Conservation (phyloP, 1,284 basidiomycete species). For the Cryptococcus sp. region DNA sequence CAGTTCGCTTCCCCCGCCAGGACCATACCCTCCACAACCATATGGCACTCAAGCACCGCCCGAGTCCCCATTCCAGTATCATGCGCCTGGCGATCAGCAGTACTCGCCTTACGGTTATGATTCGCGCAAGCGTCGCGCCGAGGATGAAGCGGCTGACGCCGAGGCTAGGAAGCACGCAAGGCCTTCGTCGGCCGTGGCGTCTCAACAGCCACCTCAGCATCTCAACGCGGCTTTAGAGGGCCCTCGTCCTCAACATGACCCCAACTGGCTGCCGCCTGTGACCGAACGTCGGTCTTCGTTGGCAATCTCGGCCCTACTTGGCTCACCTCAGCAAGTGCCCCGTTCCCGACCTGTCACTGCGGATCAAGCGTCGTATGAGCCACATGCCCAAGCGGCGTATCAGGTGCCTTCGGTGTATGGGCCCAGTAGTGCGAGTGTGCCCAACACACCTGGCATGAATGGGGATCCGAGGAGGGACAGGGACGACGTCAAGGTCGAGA, state of each 20-base stretch:
- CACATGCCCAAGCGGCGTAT: conserved; percentile 15
- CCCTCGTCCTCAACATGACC: conserved; percentile 25
- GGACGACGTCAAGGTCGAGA: conserved; percentile 3
- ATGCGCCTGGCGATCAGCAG: conserved; percentile 29
- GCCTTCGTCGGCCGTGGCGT: conserved; percentile 6
- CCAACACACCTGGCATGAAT: conserved; percentile 17
- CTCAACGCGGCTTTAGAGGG: conserved; percentile 14
- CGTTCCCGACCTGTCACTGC: conserved; percentile 33
- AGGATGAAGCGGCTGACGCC: conserved; percentile 25
- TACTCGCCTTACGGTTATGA: conserved; percentile 27
- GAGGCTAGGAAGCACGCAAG: conserved; percentile 23
- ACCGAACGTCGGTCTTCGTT: conserved; percentile 45
- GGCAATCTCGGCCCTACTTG: conserved; percentile 48
- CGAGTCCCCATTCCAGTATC: conserved; percentile 52
- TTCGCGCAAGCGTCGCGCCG: conserved; percentile 39
- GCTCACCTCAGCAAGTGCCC: conserved; percentile 42
- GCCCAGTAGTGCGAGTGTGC: conserved; percentile 11
- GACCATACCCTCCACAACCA: conserved; percentile 7
- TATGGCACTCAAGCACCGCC: conserved; percentile 17
- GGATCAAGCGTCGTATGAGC: conserved; percentile 14
- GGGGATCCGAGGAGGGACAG: background rate
- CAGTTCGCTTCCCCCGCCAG: conserved; percentile 15
- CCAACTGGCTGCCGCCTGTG: conserved; percentile 45
- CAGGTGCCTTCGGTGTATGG: conserved; percentile 12
- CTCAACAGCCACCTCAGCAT: conserved; percentile 13